Conservation (phyloP, 2,329 filamentous ascomycete genomes). For the Keithomyces neogunnii region DNA sequence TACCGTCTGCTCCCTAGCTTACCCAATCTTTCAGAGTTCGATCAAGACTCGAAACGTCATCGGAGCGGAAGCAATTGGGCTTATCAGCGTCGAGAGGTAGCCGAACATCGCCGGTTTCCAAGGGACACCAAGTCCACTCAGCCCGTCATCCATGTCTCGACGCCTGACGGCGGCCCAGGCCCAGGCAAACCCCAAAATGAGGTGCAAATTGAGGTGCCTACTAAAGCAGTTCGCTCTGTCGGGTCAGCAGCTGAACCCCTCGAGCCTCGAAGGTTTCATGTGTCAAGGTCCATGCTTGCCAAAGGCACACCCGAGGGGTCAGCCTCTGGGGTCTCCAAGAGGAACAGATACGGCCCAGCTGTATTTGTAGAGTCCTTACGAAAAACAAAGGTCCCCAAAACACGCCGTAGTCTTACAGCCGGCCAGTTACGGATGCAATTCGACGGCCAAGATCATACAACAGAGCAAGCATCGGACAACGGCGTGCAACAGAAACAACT, state of each 20-base stretch:
- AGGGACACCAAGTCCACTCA: constrained; percentile 4
- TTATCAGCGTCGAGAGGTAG: constrained; percentile 42
- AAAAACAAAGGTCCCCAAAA: constrained; percentile 22
- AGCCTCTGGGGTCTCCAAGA: constrained; percentile 27
- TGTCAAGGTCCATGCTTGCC: constrained; percentile 39
- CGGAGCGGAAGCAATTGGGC: constrained; percentile 42
- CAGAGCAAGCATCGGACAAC: constrained; percentile 2
- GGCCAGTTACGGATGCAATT: constrained; percentile 3
- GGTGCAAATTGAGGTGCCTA: not conserved
- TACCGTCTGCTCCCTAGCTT: constrained; percentile 10
- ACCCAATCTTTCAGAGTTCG: constrained; percentile 33
- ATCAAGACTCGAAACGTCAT: constrained; percentile 44
- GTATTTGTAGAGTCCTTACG: constrained; percentile 48
- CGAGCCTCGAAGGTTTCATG: constrained; percentile 46
- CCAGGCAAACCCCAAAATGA: constrained; percentile 9
- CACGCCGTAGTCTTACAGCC: constrained; percentile 12
- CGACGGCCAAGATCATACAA: not conserved
- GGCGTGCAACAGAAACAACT: constrained; percentile 17
- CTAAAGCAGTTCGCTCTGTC: not conserved
- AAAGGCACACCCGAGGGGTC: constrained; percentile 14
- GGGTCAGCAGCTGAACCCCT: constrained; percentile 3
- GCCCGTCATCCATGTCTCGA: constrained; percentile 42
- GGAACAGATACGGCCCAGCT: constrained; percentile 32
- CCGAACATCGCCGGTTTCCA: constrained; percentile 13
- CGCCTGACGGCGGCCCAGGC: constrained; percentile 23